Base-by-base conservation (phyloP, 306 rosid genomes). In the Dalbergia cultrata region DNA sequence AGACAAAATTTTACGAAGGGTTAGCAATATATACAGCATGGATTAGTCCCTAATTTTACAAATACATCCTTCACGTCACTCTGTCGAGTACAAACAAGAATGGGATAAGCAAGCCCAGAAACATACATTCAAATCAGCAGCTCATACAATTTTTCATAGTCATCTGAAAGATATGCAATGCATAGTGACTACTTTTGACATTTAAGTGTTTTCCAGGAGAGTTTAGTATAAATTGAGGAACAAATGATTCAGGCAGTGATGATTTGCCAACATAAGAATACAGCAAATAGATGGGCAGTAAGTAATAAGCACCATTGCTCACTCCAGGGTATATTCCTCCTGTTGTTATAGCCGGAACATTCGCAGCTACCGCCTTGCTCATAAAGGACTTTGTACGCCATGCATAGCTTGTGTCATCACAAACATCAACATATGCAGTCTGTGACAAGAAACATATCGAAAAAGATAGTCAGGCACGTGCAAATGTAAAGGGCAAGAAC, bases 241-340 rank as follows among this genome's bases (percentile, higher is more conserved):
- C 54, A 66, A 54, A 74, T 54, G 26, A 64, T 57, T 75, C 52
- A 70, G 52, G 62, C 18, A 75, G 62, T 34, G 71, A 69, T 61
- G 59, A 76, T 60, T 75, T 37, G 62, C 57, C 11, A 76, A 72
- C 72, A 73, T 79, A 61, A 87, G 19, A 87, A 85, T 43, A 82
- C 81, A 45, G 86, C 81, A 26, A 59, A 89, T 49, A 66, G 41
- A 54, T 54, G 7, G 17, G 9, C 5, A 52, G 18, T 13, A 67
- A 58, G 16, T 13, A 58, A 81, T 76, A 54, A 81, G 86, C 69
- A 95, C 99, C 97, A 84, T 91, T 93, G 95, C 97, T 95, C 83
- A 95, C 97, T 88, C 97, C 97, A 58, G 99, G 99, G 82, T 89
- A 95, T 77, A 95, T 93, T 77, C 98, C 98, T 31, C 84, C 94